Evolutionary conservation across 129 eudicot species (phyloP).

Genomic region (Pittosporum tobira): DNA sequence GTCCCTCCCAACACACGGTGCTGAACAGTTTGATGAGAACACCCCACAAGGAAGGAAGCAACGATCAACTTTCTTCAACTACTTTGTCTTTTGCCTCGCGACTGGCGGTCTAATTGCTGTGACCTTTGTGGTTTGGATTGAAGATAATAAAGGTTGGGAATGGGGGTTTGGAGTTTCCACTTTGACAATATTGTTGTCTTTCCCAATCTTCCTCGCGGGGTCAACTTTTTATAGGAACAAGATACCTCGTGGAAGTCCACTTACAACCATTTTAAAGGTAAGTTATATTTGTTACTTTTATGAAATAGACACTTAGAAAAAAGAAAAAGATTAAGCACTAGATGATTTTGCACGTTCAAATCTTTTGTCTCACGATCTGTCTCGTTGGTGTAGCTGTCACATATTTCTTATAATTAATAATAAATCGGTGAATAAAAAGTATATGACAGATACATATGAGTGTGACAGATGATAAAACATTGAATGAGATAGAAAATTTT

Average conservation of each 20-base stretch:
- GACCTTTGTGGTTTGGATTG: slow-evolving; percentile 82
- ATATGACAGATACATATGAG: too few species aligned
- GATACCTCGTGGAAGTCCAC: slow-evolving; percentile 71
- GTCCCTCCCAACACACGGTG: slow-evolving; percentile 74
- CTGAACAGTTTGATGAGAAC: slow-evolving; percentile 68
- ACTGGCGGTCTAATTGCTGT: slow-evolving; percentile 75
- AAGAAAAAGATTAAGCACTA: too few species aligned
- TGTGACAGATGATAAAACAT: too few species aligned
- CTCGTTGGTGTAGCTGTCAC: too few species aligned
- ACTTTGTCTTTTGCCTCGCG: slow-evolving; percentile 66
- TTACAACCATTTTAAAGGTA: slow-evolving; percentile 77
- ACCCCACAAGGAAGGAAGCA: slow-evolving; percentile 64
- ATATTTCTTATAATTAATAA: too few species aligned
- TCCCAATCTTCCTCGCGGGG: slow-evolving; percentile 58
- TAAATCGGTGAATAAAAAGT: too few species aligned
- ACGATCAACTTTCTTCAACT: slow-evolving; percentile 82
- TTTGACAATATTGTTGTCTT: slow-evolving; percentile 49
- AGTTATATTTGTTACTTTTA: not conserved
- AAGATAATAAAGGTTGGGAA: slow-evolving; percentile 93
- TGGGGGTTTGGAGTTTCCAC: slow-evolving; percentile 87
- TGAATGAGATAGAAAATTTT: too few species aligned
- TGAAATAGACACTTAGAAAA: too few species aligned
- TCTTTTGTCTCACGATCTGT: too few species aligned
- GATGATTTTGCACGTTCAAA: too few species aligned
- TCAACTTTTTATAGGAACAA: slow-evolving; percentile 63